phyloP scores from a whole-genome alignment of 345 rosid species.

The Lepidium sativum region DNA sequence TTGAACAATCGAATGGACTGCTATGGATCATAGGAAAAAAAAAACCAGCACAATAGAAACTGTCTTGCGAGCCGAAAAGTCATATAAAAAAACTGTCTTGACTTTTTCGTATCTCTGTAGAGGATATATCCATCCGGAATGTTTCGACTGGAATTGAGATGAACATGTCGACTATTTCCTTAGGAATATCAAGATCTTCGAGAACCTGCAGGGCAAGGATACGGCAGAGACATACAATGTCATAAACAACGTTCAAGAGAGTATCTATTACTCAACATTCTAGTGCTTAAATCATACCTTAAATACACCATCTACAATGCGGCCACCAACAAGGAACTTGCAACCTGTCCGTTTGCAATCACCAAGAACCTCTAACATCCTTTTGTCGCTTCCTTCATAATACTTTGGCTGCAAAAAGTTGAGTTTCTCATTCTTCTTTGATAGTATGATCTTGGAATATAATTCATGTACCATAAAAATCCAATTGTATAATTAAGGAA shows the following conservation, averaged over 20 bases:
- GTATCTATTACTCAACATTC: neutral
- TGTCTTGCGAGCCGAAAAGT: neutral
- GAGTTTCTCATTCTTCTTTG: neutral
- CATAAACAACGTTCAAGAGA: neutral
- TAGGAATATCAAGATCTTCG: conserved; percentile 72
- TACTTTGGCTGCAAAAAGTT: conserved; percentile 64
- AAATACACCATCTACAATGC: conserved; percentile 67
- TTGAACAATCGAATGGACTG: neutral
- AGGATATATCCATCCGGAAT: conserved; percentile 73
- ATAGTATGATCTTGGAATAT: neutral
- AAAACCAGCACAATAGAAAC: neutral
- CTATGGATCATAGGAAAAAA: neutral
- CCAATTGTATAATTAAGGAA: neutral
- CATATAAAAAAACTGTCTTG: too few relatives aligned
- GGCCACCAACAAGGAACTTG: conserved; percentile 81
- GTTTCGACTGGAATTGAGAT: conserved; percentile 50
- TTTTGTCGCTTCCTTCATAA: conserved; percentile 51
- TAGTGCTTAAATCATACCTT: conserved; percentile 37
- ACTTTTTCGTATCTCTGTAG: conserved; percentile 55
- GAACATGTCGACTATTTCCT: conserved; percentile 58
- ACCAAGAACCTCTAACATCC: conserved; percentile 63
- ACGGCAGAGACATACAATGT: neutral
- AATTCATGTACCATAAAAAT: neutral
- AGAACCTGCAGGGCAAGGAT: too few relatives aligned
- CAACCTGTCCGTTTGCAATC: conserved; percentile 75